Base-by-base conservation (phyloP, 305 asterid species). In the Stenogyne calaminthoides region DNA sequence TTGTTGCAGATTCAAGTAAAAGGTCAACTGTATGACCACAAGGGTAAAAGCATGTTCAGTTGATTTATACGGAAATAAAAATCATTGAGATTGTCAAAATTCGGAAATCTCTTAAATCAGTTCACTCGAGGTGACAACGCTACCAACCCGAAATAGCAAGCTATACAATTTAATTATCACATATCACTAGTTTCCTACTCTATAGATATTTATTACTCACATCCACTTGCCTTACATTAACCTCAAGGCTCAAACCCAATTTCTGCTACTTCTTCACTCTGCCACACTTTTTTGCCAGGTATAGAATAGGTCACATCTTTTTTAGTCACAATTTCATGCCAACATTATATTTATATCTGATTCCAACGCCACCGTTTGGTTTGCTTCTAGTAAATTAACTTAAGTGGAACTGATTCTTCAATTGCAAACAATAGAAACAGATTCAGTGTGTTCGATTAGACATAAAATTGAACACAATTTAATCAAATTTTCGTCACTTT, bases 1-100 rank as follows among this genome's bases (percentile, higher is more conserved):
- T 27, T 10, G 29, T 51, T 60, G 72, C 67, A 66, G 37, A 58
- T 59, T 57, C 72, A 67, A 64, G 59, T 34, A 22, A 27, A 65
- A 22, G 59, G 57, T 67, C 27, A 65, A 29, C 60, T 46, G 63
- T 63, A 9, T 9, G 14, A 18, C 25, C 10, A 32, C 29, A 22
- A 20, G 51, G 69, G 10, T 29, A 9, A 46, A 32, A 60, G 15
- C 61, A 58, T 60, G 76, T 18, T 46, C 12, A 14, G 39, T 19
- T 56, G 27, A 69, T 20, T 1, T 25, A 56, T 11, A 4, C 42
- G 59, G 71, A 0, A 16, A 7, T 49, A 7, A 10, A 57, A 55
- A 11, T 32, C 40, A 47, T 6, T 19, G 74, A 36, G 49, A 68
- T 37, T n/a, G 6, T 59, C 36, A 59, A 42, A n/a, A 16, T 44